Conservation (phyloP, 164 flowering plant species). For the Tetracentron sinense region DNA sequence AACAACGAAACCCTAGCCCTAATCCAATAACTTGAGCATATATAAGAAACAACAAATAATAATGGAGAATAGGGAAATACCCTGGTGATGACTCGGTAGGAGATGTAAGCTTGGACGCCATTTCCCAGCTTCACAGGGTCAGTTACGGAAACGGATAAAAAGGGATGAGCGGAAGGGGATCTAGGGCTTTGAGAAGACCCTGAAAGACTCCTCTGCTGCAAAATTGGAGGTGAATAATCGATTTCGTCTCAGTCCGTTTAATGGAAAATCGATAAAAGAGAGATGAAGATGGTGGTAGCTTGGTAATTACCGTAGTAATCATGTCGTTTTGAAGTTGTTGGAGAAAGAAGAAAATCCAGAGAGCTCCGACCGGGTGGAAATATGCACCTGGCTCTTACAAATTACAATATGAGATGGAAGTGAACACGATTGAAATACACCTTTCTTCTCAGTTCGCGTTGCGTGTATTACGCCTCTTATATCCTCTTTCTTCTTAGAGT, state of each 20-base stretch:
- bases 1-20: conserved; percentile 1
- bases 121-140: conserved; percentile 98
- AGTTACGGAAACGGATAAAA: conserved; percentile 70
- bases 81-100: conserved; percentile 94
- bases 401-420: not conserved
- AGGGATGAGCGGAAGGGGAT: conserved; percentile 81
- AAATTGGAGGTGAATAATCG: conserved; percentile 6
- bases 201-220: conserved; percentile 64
- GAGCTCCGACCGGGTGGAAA: not conserved
- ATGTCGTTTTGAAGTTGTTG: conserved; percentile 13
- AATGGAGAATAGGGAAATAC: conserved; percentile 23
- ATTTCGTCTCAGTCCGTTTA: not conserved
- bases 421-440: not conserved
- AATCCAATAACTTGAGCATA: not conserved
- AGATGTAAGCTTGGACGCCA: conserved; percentile 97
- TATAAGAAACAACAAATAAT: not conserved
- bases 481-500: too few species aligned
- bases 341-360: conserved; percentile 6
- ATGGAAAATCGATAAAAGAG: not conserved
- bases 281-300: conserved; percentile 7
- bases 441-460: too few species aligned
- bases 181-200: conserved; percentile 76
- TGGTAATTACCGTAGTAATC: conserved; percentile 34
- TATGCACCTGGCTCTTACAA: not conserved
- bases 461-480: too few species aligned